Evolutionary conservation across 2,329 filamentous ascomycete species (phyloP).

Genomic region (Parascedosporium putredinis): DNA sequence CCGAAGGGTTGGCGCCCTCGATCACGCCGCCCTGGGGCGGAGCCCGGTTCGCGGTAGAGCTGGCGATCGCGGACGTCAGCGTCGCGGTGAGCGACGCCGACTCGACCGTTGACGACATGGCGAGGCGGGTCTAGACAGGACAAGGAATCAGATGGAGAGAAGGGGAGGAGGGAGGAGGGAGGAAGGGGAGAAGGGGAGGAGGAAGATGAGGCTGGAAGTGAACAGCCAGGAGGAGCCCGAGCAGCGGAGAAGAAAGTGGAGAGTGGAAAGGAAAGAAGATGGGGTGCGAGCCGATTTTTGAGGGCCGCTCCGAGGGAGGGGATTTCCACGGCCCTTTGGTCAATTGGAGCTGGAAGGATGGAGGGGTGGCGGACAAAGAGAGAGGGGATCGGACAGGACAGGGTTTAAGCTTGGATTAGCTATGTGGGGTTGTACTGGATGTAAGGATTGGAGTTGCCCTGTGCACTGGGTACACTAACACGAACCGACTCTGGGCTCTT

Average conservation of each 20-base stretch:
- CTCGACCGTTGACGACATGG: not conserved
- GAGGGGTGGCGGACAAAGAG: too few species aligned
- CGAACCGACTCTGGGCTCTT: too few species aligned
- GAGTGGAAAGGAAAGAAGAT: not conserved
- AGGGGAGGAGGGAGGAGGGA: not conserved
- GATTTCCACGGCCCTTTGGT: too few species aligned
- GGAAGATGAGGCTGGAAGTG: too few species aligned
- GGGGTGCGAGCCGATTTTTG: not conserved
- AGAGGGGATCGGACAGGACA: too few species aligned
- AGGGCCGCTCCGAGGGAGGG: not conserved
- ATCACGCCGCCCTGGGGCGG: slow-evolving; percentile 51
- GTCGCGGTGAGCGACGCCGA: not conserved
- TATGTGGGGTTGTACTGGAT: not conserved
- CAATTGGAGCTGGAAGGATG: too few species aligned
- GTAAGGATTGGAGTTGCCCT: too few species aligned
- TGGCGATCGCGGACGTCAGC: not conserved
- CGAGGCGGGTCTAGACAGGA: too few species aligned
- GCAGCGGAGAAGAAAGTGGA: too few species aligned
- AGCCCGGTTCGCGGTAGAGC: slow-evolving; percentile 14
- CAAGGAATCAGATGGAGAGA: too few species aligned
- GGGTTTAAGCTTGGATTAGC: not conserved
- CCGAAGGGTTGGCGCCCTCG: slow-evolving; percentile 57
- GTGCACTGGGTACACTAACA: too few species aligned
- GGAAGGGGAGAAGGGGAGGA: not conserved
- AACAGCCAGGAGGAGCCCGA: too few species aligned